Percentiles rank a stretch among this genome's conserved stretches.
These are phyloP conservation scores for Kuraishia molischiana DNA, from an alignment of 805 yeast species.

Conservation along the genomic window DNA sequence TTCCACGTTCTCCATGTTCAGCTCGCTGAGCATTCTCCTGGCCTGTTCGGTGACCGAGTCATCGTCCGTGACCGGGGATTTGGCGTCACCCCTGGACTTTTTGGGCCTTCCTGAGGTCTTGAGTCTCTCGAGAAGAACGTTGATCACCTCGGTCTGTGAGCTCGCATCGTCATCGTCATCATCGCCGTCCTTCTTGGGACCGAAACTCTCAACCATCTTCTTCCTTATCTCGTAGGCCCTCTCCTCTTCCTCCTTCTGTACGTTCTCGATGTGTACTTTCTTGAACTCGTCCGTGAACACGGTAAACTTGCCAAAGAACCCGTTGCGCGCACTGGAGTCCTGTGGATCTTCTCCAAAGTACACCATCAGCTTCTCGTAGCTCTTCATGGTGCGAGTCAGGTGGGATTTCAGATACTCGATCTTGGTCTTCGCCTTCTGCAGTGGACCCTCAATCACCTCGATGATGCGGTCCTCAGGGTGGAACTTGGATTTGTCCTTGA, in stretches of 20 bases:
- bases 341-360: slow-evolving; percentile 63
- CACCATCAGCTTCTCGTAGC: slow-evolving; percentile 49
- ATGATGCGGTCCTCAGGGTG: slow-evolving; percentile 61
- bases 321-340: slow-evolving; percentile 40
- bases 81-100: background rate
- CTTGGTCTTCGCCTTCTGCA: slow-evolving; percentile 29
- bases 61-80: background rate
- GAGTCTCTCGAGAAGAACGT: slow-evolving; percentile 11
- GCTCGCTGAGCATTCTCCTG: slow-evolving; percentile 12
- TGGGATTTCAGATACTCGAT: slow-evolving; percentile 41
- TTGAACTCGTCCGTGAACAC: slow-evolving; percentile 53
- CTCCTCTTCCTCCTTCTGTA: slow-evolving; percentile 59
- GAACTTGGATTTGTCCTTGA: slow-evolving; percentile 50
- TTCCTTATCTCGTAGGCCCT: slow-evolving; percentile 56
- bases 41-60: slow-evolving; percentile 7
- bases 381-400: slow-evolving; percentile 36
- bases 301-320: slow-evolving; percentile 54
- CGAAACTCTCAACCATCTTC: slow-evolving; percentile 34
- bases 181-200: slow-evolving; percentile 3
- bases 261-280: slow-evolving; percentile 55
- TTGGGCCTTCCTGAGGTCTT: slow-evolving; percentile 1
- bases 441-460: slow-evolving; percentile 38
- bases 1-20: slow-evolving; percentile 4
- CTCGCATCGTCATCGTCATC: background rate
- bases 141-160: slow-evolving; percentile 9